Conservation (phyloP, 163 green algal genomes). For the Chloroidium sp. region DNA sequence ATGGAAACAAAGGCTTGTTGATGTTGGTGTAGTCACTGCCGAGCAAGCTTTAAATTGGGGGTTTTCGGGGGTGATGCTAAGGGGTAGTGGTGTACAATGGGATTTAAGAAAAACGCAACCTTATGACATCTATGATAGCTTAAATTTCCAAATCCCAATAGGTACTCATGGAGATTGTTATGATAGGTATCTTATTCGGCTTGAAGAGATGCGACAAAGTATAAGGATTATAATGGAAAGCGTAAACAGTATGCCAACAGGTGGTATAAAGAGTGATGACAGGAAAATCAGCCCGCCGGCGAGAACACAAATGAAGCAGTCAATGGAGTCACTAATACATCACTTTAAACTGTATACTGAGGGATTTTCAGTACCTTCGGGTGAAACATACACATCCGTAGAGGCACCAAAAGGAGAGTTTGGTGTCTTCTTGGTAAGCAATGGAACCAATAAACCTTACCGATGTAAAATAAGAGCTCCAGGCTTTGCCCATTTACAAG, state of each 20-base stretch:
- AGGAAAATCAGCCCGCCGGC: conserved; percentile 36
- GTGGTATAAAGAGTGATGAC: conserved; percentile 38
- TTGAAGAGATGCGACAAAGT: conserved; percentile 73
- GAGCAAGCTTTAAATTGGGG: conserved; percentile 44
- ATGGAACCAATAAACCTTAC: conserved; percentile 47
- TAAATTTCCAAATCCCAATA: conserved; percentile 74
- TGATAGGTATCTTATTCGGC: conserved; percentile 63
- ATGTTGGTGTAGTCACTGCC: conserved; percentile 53
- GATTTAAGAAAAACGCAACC: conserved; percentile 77
- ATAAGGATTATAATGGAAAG: conserved; percentile 73
- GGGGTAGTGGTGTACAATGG: conserved; percentile 65
- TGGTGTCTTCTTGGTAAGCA: conserved; percentile 72
- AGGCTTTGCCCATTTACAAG: conserved; percentile 49
- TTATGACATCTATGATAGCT: conserved; percentile 72
- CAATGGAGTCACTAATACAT: conserved; percentile 79
- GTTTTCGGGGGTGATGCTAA: conserved; percentile 57
- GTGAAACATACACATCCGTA: conserved; percentile 54
- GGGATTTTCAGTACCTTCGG: conserved; percentile 66
- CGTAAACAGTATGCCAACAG: conserved; percentile 71
- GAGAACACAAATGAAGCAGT: conserved; percentile 62
- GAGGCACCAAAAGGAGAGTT: conserved; percentile 84
- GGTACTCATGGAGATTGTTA: conserved; percentile 77
- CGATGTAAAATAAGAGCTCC: conserved; percentile 50
- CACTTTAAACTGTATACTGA: conserved; percentile 86
- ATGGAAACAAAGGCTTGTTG: conserved; percentile 78